phyloP scores from a whole-genome alignment of 345 rosid species.

The Brassica cretica region DNA sequence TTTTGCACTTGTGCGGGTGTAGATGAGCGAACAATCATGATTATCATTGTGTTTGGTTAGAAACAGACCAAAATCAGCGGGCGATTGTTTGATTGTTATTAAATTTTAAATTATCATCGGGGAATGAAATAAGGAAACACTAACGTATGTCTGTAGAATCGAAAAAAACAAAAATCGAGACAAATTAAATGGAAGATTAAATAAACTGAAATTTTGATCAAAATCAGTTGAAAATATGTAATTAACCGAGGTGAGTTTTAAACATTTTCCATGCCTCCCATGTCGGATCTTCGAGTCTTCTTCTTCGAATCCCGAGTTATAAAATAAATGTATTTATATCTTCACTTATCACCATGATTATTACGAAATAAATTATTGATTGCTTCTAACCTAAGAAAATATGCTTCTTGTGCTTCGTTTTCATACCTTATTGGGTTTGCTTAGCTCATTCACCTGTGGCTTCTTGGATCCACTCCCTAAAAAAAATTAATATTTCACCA shows the following conservation, averaged over 20 bases:
- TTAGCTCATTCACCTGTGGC: slow-evolving; percentile 33
- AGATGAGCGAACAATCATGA: slow-evolving; percentile 18
- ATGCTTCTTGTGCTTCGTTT: slow-evolving; percentile 39
- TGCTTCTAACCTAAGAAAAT: slow-evolving; percentile 39
- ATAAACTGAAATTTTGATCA: neutral
- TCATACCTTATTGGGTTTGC: slow-evolving; percentile 37
- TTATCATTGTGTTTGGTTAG: slow-evolving; percentile 39
- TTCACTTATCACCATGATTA: slow-evolving; percentile 9
- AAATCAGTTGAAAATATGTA: slow-evolving; percentile 11
- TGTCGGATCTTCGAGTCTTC: slow-evolving; percentile 42
- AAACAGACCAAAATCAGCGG: slow-evolving; percentile 38
- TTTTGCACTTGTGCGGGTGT: neutral
- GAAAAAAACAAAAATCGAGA: slow-evolving; percentile 37
- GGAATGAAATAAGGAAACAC: slow-evolving; percentile 44
- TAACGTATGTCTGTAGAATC: slow-evolving; percentile 47
- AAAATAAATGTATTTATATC: neutral
- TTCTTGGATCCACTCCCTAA: slow-evolving; percentile 32
- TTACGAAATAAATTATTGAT: slow-evolving; percentile 1
- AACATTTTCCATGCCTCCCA: slow-evolving; percentile 36
- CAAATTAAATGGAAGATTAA: slow-evolving; percentile 17
- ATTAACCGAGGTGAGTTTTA: slow-evolving; percentile 25
- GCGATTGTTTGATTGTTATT: slow-evolving; percentile 20
- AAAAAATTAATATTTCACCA: neutral
- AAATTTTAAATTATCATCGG: slow-evolving; percentile 20
- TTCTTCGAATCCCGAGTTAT: slow-evolving; percentile 37